Conservation (phyloP, 352 stramenopile species). For the Globisporangium paddicum region DNA sequence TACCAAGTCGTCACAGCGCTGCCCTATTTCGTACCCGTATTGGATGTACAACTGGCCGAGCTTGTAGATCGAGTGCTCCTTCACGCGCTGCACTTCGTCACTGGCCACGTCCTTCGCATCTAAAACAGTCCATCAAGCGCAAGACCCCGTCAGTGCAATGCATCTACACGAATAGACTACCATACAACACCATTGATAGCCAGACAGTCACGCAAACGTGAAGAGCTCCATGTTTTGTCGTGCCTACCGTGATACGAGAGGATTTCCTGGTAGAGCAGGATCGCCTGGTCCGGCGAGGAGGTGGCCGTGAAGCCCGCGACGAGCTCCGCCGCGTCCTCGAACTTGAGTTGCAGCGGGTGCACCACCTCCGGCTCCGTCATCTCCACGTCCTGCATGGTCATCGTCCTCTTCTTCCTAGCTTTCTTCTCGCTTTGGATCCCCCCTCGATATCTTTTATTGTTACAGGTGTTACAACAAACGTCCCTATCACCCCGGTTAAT, state of each 20-base stretch:
- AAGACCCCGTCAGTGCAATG: no score
- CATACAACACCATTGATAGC: slow-evolving; percentile 5
- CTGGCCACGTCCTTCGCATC: slow-evolving; percentile 46
- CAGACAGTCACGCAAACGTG: not conserved
- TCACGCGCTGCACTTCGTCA: slow-evolving; percentile 87
- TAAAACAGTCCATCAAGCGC: slow-evolving; percentile 14
- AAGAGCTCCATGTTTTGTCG: not conserved
- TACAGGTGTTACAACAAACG: no score
- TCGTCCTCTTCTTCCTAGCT: not conserved
- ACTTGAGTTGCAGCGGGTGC: slow-evolving; percentile 70
- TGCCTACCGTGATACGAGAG: slow-evolving; percentile 47
- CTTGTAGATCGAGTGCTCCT: slow-evolving; percentile 96
- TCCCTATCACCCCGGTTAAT: no score
- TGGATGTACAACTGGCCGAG: slow-evolving; percentile 91
- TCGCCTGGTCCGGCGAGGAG: slow-evolving; percentile 42
- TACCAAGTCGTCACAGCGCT: not conserved
- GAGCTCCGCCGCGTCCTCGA: slow-evolving; percentile 69
- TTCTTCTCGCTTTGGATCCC: not conserved
- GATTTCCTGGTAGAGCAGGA: slow-evolving; percentile 65
- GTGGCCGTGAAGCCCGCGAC: slow-evolving; percentile 25
- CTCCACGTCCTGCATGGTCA: slow-evolving; percentile 54
- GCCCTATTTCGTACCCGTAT: slow-evolving; percentile 36
- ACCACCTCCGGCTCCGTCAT: slow-evolving; percentile 61
- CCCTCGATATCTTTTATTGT: slow-evolving; percentile 17
- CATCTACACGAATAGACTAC: no score